Base-by-base conservation (phyloP, 192 early-diverging fungal genomes). In the Allomyces javanicus region DNA sequence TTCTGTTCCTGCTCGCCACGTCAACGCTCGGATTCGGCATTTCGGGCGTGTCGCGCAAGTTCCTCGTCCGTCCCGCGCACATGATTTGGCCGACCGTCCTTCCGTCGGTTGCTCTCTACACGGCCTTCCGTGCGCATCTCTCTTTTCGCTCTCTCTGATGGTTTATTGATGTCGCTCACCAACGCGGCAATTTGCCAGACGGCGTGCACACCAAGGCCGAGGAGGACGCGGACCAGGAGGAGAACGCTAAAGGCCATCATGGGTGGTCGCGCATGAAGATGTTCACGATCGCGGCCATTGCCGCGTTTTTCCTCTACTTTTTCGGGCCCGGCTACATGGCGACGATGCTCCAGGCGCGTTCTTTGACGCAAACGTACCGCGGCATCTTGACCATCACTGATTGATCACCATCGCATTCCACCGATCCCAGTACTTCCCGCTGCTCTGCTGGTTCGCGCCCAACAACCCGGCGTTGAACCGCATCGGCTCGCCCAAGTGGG, bases 241-340 rank as follows among this genome's bases (percentile, higher is more conserved):
- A 58, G 3, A n/a, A 58, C 50, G 50, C 17, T 12, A 58, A 58
- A 12, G 21, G 21, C 17, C 50, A 58, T 0, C 33, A 40, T 7
- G 33, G 33, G 33, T 40, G 82, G 55, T 71, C 78, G 10, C 77
- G 82, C 33, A 79, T 78, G 19, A 67, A 77, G 64, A 25, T 79
- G 12, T 85, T 85, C 55, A 77, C 74, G 76, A 67, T 72, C 33
- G 77, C 66, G 64, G 77, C 78, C 70, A 62, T 55, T 24, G 65
- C 61, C 43, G 75, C 72, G 63, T 83, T 83, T 64, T 44, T 76
- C 4, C 83, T 75, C 73, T 77, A 79, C 72, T 79, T 81, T 72
- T 25, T 89, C 12, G 86, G 86, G 10, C 78, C 77, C 23, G 79
- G 82, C 25, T 80, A 83, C 50, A 79, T 89, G 44, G 33, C 33